These are phyloP conservation scores for Cynara cardunculus DNA, from an alignment of 129 eudicot species.

Conservation along the genomic window DNA sequence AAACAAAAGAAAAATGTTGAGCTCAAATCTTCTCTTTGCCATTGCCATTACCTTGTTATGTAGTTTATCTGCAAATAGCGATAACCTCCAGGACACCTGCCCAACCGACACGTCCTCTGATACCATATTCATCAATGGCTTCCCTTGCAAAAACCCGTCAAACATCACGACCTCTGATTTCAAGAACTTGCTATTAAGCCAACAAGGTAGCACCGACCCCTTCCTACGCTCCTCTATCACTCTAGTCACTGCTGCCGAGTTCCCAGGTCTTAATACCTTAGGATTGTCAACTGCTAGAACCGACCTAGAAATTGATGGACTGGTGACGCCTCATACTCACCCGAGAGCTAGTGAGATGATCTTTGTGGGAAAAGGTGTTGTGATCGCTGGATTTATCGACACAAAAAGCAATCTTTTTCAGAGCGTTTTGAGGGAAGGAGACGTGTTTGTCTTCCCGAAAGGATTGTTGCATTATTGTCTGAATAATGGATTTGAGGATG, in stretches of 20 bases:
- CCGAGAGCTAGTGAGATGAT: slow-evolving; percentile 75
- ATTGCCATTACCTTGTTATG: slow-evolving; percentile 13
- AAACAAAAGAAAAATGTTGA: slow-evolving; percentile 17
- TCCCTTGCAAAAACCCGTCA: slow-evolving; percentile 72
- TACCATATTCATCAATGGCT: slow-evolving; percentile 62
- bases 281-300: slow-evolving; percentile 61
- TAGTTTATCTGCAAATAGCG: slow-evolving; percentile 38
- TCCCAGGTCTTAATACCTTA: slow-evolving; percentile 80
- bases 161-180: slow-evolving; percentile 61
- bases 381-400: slow-evolving; percentile 74
- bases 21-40: slow-evolving; percentile 13
- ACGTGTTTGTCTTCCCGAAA: slow-evolving; percentile 68
- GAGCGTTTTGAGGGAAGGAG: slow-evolving; percentile 53
- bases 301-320: slow-evolving; percentile 70
- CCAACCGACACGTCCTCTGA: slow-evolving; percentile 44
- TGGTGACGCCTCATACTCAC: slow-evolving; percentile 74
- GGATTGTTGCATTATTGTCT: slow-evolving; percentile 73
- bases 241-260: slow-evolving; percentile 52
- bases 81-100: slow-evolving; percentile 66
- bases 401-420: slow-evolving; percentile 53
- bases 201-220: slow-evolving; percentile 43
- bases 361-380: slow-evolving; percentile 52
- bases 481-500: slow-evolving; percentile 62
- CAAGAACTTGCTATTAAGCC: slow-evolving; percentile 45
- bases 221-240: slow-evolving; percentile 47